Evolutionary conservation across 192 early-diverging fungal genomes (phyloP).

Genomic region (Mortierella hygrophila): DNA sequence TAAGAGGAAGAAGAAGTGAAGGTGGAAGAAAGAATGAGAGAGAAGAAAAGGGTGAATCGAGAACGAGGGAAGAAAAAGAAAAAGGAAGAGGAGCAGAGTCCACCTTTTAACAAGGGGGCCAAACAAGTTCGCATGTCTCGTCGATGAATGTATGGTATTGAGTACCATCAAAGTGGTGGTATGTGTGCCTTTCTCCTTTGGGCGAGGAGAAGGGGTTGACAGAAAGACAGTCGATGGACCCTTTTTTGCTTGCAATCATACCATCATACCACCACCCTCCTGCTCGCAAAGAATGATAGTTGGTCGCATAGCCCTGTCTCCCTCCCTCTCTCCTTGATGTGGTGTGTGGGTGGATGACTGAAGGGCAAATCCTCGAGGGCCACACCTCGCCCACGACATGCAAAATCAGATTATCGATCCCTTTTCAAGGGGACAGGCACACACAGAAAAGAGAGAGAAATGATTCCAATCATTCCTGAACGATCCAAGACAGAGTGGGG

Average conservation of each 20-base stretch:
- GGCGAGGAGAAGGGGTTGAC: neutral
- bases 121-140: neutral
- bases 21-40: slow-evolving; percentile 1
- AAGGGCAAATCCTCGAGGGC: neutral
- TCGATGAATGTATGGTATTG: neutral
- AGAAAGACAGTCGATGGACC: slow-evolving; percentile 1
- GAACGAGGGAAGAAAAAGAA: slow-evolving; percentile 1
- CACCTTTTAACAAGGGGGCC: neutral
- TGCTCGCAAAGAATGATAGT: neutral
- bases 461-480: slow-evolving; percentile 45
- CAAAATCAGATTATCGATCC: neutral
- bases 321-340: neutral
- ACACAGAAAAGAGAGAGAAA: neutral
- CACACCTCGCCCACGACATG: no score
- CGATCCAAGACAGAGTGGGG: neutral
- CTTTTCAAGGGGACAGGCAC: slow-evolving; percentile 8
- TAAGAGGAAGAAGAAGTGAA: neutral
- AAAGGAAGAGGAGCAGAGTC: neutral
- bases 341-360: neutral
- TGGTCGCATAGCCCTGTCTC: neutral
- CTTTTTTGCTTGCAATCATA: neutral
- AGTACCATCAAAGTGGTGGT: neutral
- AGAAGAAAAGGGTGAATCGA: slow-evolving; percentile 6
- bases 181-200: no score
- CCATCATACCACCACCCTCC: neutral